These are phyloP conservation scores for Aureobasidium mangrovei DNA, from an alignment of 2,329 filamentous ascomycete genomes.

Conservation along the genomic window DNA sequence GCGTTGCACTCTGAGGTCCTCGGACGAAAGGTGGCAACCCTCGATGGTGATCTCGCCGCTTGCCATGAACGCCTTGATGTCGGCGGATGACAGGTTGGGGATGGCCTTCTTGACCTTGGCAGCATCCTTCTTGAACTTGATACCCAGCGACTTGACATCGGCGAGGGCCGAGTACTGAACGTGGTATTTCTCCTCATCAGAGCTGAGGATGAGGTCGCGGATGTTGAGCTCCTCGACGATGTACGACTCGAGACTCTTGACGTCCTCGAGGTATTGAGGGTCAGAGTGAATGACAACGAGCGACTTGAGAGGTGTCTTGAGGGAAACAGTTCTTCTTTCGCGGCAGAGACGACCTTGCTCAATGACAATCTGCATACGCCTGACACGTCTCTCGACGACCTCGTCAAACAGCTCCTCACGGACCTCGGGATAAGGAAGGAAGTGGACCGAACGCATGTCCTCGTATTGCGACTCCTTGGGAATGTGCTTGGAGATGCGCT, in stretches of 20 bases:
- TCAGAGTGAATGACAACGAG: slow-evolving; percentile 83
- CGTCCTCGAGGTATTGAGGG: slow-evolving; percentile 72
- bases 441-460: slow-evolving; percentile 83
- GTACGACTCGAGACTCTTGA: slow-evolving; percentile 78
- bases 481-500: slow-evolving; percentile 71
- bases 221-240: slow-evolving; percentile 89
- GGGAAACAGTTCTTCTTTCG: slow-evolving; percentile 71
- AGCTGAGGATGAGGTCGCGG: slow-evolving; percentile 71
- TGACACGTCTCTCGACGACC: slow-evolving; percentile 75
- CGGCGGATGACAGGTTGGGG: slow-evolving; percentile 64
- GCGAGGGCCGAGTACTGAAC: slow-evolving; percentile 84
- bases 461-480: slow-evolving; percentile 57
- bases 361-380: slow-evolving; percentile 91
- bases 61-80: slow-evolving; percentile 70
- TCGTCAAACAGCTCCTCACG: slow-evolving; percentile 80
- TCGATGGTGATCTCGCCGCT: slow-evolving; percentile 71
- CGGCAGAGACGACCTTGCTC: slow-evolving; percentile 79
- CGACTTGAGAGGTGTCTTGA: slow-evolving; percentile 87
- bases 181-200: slow-evolving; percentile 82
- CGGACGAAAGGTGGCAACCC: slow-evolving; percentile 72
- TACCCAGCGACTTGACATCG: slow-evolving; percentile 89
- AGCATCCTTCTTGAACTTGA: slow-evolving; percentile 95
- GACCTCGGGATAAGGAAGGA: slow-evolving; percentile 81
- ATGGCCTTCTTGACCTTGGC: slow-evolving; percentile 85
- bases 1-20: slow-evolving; percentile 75